phyloP scores from a whole-genome alignment of 768 basidiomycete species.

The Kwoniella sp. region DNA sequence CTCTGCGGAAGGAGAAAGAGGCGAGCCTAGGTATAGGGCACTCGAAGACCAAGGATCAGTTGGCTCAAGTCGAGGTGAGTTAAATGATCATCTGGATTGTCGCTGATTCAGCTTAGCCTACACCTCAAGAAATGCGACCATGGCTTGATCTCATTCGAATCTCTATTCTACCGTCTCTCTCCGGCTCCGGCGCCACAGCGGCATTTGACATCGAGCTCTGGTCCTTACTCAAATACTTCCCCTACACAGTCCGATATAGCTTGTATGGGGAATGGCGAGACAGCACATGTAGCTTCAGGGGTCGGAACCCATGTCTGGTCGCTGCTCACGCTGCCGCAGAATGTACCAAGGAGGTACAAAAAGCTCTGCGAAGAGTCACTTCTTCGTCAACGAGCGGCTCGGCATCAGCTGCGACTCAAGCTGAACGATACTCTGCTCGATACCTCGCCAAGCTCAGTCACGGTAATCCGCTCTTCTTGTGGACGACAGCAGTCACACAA shows the following conservation, averaged over 20 bases:
- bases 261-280: conserved; percentile 96
- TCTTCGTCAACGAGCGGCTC: conserved; percentile 51
- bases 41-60: conserved; percentile 4
- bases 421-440: conserved; percentile 66
- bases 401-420: conserved; percentile 29
- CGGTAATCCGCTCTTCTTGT: conserved; percentile 89
- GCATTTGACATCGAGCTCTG: conserved; percentile 90
- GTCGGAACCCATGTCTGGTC: conserved; percentile 33
- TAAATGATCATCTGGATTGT: too few relatives aligned
- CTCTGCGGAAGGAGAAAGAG: conserved; percentile 43
- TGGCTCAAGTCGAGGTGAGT: conserved; percentile 21
- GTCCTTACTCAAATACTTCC: conserved; percentile 79
- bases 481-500: conserved; percentile 83
- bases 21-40: conserved; percentile 10
- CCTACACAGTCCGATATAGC: conserved; percentile 77
- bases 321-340: conserved; percentile 61
- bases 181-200: conserved; percentile 80
- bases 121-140: conserved; percentile 43
- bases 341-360: conserved; percentile 83
- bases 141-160: conserved; percentile 81
- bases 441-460: conserved; percentile 90
- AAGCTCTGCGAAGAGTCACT: conserved; percentile 81
- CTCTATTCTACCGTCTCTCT: conserved; percentile 82
- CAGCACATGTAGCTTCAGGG: conserved; percentile 65
- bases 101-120: conserved; percentile 32